Evolutionary conservation across 2,329 filamentous ascomycete species (phyloP), one percentile per base, ranked within the genome.

Genomic region (Colletotrichum australisinense): DNA sequence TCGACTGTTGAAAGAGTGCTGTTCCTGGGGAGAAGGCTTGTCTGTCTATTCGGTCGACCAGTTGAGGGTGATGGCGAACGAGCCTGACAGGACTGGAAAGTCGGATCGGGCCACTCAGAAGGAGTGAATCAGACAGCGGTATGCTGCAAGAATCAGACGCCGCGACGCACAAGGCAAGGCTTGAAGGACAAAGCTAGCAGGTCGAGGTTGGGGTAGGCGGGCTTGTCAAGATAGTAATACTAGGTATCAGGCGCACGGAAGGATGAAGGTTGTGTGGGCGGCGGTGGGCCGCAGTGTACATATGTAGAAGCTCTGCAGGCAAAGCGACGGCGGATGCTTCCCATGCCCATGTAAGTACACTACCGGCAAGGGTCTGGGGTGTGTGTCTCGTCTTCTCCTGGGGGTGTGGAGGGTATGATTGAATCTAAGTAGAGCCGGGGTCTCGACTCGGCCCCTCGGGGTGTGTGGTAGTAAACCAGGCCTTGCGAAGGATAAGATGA

Each of bases 71-170:
- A 53, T 69, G 53, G 35, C 64, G 59, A 46, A 46, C 67, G 63
- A 52, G 46, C 35, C 35, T 62, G 49, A 65, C 60, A 66, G 70
- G 60, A 60, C 56, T 28, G 49, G 60, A 66, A 60, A 71, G 60
- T 62, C 53, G 56, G 63, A 59, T 69, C 67, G 75, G 67, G 62
- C 75, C 63, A 74, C 67, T 75, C 68, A 57, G 69, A 70, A 63
- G 49, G 69, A 59, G 69, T 7, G 64, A 62, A 46, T 57, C 42
- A 35, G 56, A 46, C 35, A 71, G 56, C 63, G 57, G 73, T 67
- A 56, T 63, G 49, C 75, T 75, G 73, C 73, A 75, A 74, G 72
- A 66, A 70, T 63, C 74, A 76, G 65, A 74, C 69, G 74, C 72
- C 72, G 73, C 67, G 70, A 74, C 69, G 72, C 74, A 74, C 66